Evolutionary conservation across 495 filamentous ascomycete genomes (phyloP), one percentile per base, ranked within the genome.

Genomic region (Penicillium samsonianum): DNA sequence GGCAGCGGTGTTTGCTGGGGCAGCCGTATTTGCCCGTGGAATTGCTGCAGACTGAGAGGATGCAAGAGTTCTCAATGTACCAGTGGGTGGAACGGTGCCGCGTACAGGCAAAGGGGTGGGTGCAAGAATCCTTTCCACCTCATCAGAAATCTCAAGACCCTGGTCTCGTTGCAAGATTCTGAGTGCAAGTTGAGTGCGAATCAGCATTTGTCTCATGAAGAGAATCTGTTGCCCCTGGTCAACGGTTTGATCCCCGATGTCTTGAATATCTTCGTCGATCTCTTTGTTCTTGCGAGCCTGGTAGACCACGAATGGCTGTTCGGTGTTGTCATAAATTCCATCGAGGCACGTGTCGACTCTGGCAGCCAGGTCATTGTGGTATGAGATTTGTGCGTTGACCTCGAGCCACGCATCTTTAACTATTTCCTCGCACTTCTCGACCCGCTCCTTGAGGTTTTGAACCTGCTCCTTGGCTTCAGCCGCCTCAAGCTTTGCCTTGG

Each of bases 271-370:
- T 17, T 38, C 35, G 5, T 38, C 35, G 16, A 38, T 8, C 35
- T 63, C 57, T 3, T 12, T 16, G 11, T 53, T 61, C 28, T 53
- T 58, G 37, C 45, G 44, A 6, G 35, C 38, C 10, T 65, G 54
- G 4, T 48, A n/a, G 0, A 47, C 54, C 5, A 60, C 40, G 40
- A 58, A 61, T 10, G 17, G 12, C 17, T 33, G 25, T 4, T 41
- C 31, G 14, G 45, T 42, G 14, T 19, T 50, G 37, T 31, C 7
- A 51, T n/a, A n/a, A 51, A 38, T 10, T 25, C 47, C 31, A 1
- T 4, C 8, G 8, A 50, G 30, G 19, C 47, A 50, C n/a, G 16
- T 23, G 19, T 50, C 19, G 19, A 50, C 7, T 6, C 38, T 50
- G 5, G 30, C 47, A 16, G 4, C 4, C 10, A 50, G 30, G 17